Percentiles rank a stretch among this genome's conserved stretches.
Conservation (phyloP, 2,329 filamentous ascomycete species). For the Xylariaceae sp. region DNA sequence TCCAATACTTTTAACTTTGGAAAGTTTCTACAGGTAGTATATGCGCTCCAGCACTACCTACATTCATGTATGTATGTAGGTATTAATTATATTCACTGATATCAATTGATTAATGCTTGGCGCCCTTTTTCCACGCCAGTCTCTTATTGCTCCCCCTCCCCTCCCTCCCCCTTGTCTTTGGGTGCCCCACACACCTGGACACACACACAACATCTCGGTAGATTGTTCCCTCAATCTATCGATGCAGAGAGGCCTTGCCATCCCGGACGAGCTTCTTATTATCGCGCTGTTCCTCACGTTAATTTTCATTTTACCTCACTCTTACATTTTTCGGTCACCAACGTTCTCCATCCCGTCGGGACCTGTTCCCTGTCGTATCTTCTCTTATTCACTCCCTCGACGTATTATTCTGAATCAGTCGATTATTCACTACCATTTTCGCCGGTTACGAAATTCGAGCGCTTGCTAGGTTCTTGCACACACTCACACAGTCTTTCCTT, state of each 20-base stretch:
- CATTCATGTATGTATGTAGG: no score
- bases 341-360: slow-evolving; percentile 30
- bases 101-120: slow-evolving; percentile 17
- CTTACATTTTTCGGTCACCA: slow-evolving; percentile 22
- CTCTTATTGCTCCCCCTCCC: slow-evolving; percentile 4
- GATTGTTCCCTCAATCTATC: slow-evolving; percentile 13
- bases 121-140: slow-evolving; percentile 8
- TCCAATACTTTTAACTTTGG: no score
- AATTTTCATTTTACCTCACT: slow-evolving; percentile 29
- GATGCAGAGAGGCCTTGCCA: slow-evolving; percentile 20
- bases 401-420: slow-evolving; percentile 26
- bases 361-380: slow-evolving; percentile 35
- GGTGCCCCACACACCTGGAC: slow-evolving; percentile 8
- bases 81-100: no score
- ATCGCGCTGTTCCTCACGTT: slow-evolving; percentile 26
- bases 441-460: slow-evolving; percentile 38
- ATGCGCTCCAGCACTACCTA: no score
- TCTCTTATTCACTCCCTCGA: slow-evolving; percentile 37
- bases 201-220: slow-evolving; percentile 19
- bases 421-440: slow-evolving; percentile 26
- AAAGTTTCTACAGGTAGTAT: no score
- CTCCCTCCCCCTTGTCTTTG: background rate
- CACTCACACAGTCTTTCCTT: slow-evolving; percentile 37
- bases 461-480: slow-evolving; percentile 27
- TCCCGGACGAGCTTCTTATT: slow-evolving; percentile 29